These are phyloP conservation scores for Aethionema arabicum DNA, from an alignment of 345 rosid genomes.

Conservation along the genomic window DNA sequence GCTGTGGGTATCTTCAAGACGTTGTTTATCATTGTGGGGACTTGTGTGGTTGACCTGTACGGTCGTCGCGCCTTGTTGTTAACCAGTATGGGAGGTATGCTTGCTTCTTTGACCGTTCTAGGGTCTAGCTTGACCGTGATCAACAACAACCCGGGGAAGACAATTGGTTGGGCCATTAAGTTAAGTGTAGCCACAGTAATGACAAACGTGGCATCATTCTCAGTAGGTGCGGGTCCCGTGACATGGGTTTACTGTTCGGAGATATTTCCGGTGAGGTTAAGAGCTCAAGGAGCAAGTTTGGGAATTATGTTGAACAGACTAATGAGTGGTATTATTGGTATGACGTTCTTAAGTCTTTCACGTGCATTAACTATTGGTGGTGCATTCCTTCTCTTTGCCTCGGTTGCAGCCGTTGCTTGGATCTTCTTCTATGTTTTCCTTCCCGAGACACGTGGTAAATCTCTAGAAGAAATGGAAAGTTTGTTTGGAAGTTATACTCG, in stretches of 20 bases:
- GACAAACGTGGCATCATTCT: slow-evolving; percentile 57
- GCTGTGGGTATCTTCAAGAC: slow-evolving; percentile 56
- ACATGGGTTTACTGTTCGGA: slow-evolving; percentile 79
- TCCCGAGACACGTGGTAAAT: slow-evolving; percentile 69
- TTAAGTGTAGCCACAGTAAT: slow-evolving; percentile 50
- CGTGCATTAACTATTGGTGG: slow-evolving; percentile 52
- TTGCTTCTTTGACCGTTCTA: slow-evolving; percentile 43
- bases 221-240: slow-evolving; percentile 74
- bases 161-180: slow-evolving; percentile 42
- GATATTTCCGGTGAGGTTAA: slow-evolving; percentile 57
- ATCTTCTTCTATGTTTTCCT: slow-evolving; percentile 49
- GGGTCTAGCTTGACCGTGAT: slow-evolving; percentile 47
- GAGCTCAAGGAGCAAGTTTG: slow-evolving; percentile 73
- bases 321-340: slow-evolving; percentile 62
- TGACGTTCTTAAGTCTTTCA: slow-evolving; percentile 54
- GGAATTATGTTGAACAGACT: slow-evolving; percentile 63
- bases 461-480: slow-evolving; percentile 52
- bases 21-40: slow-evolving; percentile 49
- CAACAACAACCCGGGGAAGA: slow-evolving; percentile 37
- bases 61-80: slow-evolving; percentile 68
- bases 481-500: slow-evolving; percentile 46
- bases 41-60: slow-evolving; percentile 52
- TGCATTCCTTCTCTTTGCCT: slow-evolving; percentile 51
- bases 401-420: slow-evolving; percentile 44
- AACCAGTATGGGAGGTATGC: slow-evolving; percentile 57